These are phyloP conservation scores for Suhomyces sp. DNA, from an alignment of 805 yeast genomes.

Conservation along the genomic window DNA sequence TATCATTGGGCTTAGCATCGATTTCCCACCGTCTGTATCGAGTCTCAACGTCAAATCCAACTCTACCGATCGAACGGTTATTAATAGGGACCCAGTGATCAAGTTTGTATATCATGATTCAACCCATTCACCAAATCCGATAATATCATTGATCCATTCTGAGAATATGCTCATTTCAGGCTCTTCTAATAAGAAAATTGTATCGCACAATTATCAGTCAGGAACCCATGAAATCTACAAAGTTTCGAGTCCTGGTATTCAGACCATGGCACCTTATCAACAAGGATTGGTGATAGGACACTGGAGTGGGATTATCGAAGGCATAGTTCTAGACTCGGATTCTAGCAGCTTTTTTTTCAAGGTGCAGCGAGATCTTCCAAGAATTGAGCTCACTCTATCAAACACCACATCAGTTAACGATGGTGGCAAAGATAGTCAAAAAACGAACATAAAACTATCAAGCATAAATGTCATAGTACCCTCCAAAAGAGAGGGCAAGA, in stretches of 20 bases:
- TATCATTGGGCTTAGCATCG: conserved; percentile 27
- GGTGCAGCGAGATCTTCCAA: conserved; percentile 8
- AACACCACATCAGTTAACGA: conserved; percentile 2
- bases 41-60: neutral
- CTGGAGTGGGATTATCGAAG: conserved; percentile 53
- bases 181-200: conserved; percentile 47
- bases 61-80: conserved; percentile 12
- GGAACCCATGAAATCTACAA: conserved; percentile 5
- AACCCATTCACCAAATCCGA: conserved; percentile 54
- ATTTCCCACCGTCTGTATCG: neutral
- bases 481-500: neutral
- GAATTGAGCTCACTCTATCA: neutral
- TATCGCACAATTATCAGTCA: conserved; percentile 21
- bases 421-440: neutral
- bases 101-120: conserved; percentile 22
- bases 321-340: conserved; percentile 8
- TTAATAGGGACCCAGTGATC: conserved; percentile 25
- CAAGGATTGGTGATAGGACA: conserved; percentile 34
- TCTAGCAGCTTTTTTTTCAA: conserved; percentile 1
- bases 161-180: conserved; percentile 38
- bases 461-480: conserved; percentile 5
- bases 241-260: conserved; percentile 20
- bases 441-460: conserved; percentile 8
- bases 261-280: conserved; percentile 10
- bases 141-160: conserved; percentile 41